Percentiles rank a stretch among this genome's conserved stretches.
These are phyloP conservation scores for Priceomyces fermenticarens DNA, from an alignment of 805 yeast species.

Conservation along the genomic window DNA sequence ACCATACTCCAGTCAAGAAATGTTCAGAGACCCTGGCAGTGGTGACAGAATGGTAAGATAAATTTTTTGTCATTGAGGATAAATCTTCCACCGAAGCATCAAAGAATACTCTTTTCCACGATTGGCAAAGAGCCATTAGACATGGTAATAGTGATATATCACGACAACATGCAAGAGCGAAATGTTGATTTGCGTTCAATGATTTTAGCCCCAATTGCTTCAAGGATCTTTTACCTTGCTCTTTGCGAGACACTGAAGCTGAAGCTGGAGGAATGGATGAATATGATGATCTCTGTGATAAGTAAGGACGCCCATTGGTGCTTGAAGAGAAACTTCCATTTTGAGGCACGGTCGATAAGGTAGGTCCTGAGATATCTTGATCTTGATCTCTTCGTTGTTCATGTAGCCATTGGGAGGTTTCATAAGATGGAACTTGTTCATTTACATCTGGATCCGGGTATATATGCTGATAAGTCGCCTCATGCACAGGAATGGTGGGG, in stretches of 20 bases:
- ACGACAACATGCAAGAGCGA: slow-evolving; percentile 71
- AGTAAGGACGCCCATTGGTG: neutral
- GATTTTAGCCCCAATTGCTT: slow-evolving; percentile 68
- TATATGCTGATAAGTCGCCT: too few species aligned
- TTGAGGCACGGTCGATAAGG: slow-evolving; percentile 3
- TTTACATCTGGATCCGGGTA: slow-evolving; percentile 19
- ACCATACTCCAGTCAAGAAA: slow-evolving; percentile 86
- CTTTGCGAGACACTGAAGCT: slow-evolving; percentile 6
- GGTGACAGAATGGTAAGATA: slow-evolving; percentile 32
- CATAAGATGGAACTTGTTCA: slow-evolving; percentile 42
- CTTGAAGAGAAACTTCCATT: slow-evolving; percentile 2
- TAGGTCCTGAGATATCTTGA: slow-evolving; percentile 1
- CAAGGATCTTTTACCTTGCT: slow-evolving; percentile 18
- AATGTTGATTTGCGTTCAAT: slow-evolving; percentile 72
- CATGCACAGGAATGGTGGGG: neutral
- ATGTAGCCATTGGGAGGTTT: slow-evolving; percentile 33
- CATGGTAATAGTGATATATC: slow-evolving; percentile 73
- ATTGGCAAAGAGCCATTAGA: slow-evolving; percentile 48
- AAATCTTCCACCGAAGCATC: slow-evolving; percentile 2
- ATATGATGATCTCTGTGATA: slow-evolving; percentile 1
- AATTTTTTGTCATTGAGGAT: neutral
- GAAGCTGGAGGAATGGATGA: neutral
- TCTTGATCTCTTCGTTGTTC: slow-evolving; percentile 15
- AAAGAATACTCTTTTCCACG: slow-evolving; percentile 37
- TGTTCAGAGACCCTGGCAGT: slow-evolving; percentile 74